These are phyloP conservation scores for Cystoderma amianthinum DNA, from an alignment of 768 basidiomycete species.

Conservation along the genomic window DNA sequence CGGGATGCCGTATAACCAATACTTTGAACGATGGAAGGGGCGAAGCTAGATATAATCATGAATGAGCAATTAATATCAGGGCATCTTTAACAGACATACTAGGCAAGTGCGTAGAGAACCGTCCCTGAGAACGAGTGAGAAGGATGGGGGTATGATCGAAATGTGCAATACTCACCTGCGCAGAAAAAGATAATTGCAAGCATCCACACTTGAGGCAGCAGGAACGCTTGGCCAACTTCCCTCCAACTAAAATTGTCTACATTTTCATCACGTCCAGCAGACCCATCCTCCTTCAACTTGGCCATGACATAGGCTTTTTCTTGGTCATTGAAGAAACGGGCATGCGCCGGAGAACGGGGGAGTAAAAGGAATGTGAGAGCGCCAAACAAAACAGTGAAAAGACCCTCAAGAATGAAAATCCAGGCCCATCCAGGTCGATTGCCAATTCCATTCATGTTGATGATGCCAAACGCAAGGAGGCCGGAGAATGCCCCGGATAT, in stretches of 20 bases:
- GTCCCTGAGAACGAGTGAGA: conserved; percentile 21
- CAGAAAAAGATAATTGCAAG: conserved; percentile 45
- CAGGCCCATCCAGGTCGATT: conserved; percentile 58
- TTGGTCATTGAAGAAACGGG: conserved; percentile 41
- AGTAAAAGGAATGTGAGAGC: conserved; percentile 40
- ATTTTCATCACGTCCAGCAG: conserved; percentile 18
- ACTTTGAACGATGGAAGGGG: conserved; percentile 62
- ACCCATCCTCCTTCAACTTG: conserved; percentile 18
- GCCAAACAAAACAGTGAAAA: conserved; percentile 58
- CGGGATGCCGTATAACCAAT: conserved; percentile 48
- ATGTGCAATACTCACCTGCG: conserved; percentile 29
- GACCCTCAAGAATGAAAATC: conserved; percentile 65
- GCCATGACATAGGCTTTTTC: conserved; percentile 42
- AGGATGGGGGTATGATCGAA: no score
- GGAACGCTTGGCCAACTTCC: conserved; percentile 43
- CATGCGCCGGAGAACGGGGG: conserved; percentile 32
- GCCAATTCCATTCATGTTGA: conserved; percentile 52
- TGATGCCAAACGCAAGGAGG: conserved; percentile 59
- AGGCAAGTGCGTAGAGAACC: conserved; percentile 40
- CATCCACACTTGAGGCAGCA: conserved; percentile 48
- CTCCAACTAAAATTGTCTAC: conserved; percentile 47
- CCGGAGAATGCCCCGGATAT: conserved; percentile 66
- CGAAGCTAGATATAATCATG: conserved; percentile 36
- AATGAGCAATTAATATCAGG: not conserved
- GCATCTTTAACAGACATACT: no score